Evolutionary conservation across 2,329 filamentous ascomycete species (phyloP).

Genomic region (Exophiala aquamarina): DNA sequence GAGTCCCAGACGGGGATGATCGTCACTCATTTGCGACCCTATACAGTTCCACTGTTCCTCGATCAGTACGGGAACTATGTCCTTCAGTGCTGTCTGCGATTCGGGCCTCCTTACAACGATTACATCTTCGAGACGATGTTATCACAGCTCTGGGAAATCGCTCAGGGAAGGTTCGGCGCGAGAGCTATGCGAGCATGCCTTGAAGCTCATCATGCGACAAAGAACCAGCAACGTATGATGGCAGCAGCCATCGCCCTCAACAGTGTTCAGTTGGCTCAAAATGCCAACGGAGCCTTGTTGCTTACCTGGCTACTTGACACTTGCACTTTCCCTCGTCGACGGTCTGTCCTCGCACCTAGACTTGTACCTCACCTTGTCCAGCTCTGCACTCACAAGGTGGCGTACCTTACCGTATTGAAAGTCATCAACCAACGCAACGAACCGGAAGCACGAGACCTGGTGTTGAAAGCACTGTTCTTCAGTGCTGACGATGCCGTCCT

Average conservation of each 20-base stretch:
- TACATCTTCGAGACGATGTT: constrained; percentile 99
- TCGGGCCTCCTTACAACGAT: constrained; percentile 83
- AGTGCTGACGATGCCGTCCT: constrained; percentile 80
- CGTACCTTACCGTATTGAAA: constrained; percentile 94
- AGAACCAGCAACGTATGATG: constrained; percentile 92
- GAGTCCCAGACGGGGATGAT: constrained; percentile 80
- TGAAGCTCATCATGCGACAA: constrained; percentile 91
- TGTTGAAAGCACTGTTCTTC: constrained; percentile 90
- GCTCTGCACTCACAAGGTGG: constrained; percentile 97
- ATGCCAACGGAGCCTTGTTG: constrained; percentile 89
- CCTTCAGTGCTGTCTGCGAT: constrained; percentile 92
- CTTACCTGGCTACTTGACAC: constrained; percentile 98
- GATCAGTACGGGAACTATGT: constrained; percentile 99
- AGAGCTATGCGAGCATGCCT: constrained; percentile 95
- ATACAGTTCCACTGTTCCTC: constrained; percentile 86
- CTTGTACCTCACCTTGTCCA: constrained; percentile 92
- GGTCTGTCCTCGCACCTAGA: constrained; percentile 86
- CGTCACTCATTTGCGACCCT: constrained; percentile 78
- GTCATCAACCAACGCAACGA: constrained; percentile 98
- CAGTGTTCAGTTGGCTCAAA: constrained; percentile 93
- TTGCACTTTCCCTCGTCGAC: constrained; percentile 88
- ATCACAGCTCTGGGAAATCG: constrained; percentile 86
- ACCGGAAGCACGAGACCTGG: constrained; percentile 83
- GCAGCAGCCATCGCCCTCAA: constrained; percentile 94
- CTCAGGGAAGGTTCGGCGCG: constrained; percentile 90